Base-by-base conservation (phyloP, 139 green algal species). In the Trebouxia sp. region DNA sequence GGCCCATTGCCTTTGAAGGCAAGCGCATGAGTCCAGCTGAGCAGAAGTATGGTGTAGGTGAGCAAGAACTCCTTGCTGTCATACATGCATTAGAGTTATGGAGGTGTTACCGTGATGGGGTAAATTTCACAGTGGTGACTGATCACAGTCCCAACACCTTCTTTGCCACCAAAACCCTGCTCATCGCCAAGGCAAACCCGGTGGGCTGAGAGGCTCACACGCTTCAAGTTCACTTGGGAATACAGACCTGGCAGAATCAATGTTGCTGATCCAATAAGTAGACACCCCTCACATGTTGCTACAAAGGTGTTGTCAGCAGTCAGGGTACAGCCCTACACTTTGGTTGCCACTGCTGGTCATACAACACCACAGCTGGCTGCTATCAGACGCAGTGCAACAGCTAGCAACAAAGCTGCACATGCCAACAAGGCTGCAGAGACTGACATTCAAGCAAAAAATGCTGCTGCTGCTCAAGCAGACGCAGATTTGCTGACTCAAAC, bases 31-130 rank as follows among this genome's bases (percentile, higher is more conserved):
- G 65, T 37, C 1, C 43, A 26, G 74, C 82, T 76, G 82, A 89
- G 43, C n/a, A 9, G 14, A 83, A 79, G 11, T 85, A 89, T 51
- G 50, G 38, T 28, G 75, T 76, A 1, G 62, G 43, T 47, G 85
- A 87, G 37, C 55, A 85, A n/a, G n/a, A n/a, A n/a, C n/a, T n/a
- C n/a, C n/a, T n/a, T n/a, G n/a, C n/a, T n/a, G n/a, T n/a, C n/a
- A n/a, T n/a, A n/a, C n/a, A n/a, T n/a, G n/a, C n/a, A n/a, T n/a
- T n/a, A n/a, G n/a, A n/a, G n/a, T n/a, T 58, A 58, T 58, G 17
- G n/a, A n/a, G n/a, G n/a, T n/a, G n/a, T n/a, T 86, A 86, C 50
- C 28, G 83, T 47, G 69, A 86, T 12, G 75, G 24, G 22, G 77
- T 48, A 43, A 6, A 51, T 26, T 32, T 58, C 6, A 77, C 45